Evolutionary conservation across 257 asterid genomes (phyloP).

Genomic region (Thymus mandschuricus): DNA sequence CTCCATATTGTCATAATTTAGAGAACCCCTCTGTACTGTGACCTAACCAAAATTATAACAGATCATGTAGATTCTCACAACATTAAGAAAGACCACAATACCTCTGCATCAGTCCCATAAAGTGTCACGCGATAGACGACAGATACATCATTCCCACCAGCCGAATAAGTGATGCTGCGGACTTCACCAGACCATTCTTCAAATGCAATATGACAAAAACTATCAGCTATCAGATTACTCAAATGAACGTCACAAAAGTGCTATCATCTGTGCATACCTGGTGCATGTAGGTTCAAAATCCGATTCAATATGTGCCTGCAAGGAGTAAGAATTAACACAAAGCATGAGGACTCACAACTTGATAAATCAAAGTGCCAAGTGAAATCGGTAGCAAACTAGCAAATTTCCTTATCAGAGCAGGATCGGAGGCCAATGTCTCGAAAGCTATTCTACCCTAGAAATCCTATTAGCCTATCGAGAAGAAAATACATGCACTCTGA

Average conservation of each 20-base stretch:
- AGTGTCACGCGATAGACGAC: slow-evolving; percentile 84
- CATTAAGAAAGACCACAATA: neutral
- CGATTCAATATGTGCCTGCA: slow-evolving; percentile 88
- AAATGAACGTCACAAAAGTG: neutral
- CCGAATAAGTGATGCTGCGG: slow-evolving; percentile 73
- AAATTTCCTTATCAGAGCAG: too few species aligned
- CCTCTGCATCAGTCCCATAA: slow-evolving; percentile 97
- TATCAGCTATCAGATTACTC: slow-evolving; percentile 14
- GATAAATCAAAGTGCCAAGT: neutral
- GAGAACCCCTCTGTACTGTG: too few species aligned
- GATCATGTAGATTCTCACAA: too few species aligned
- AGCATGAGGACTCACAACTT: neutral
- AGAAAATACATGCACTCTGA: neutral
- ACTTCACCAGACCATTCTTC: slow-evolving; percentile 96
- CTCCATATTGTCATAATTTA: too few species aligned
- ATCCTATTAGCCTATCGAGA: too few species aligned
- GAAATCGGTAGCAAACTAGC: neutral
- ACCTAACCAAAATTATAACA: too few species aligned
- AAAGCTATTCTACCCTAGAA: too few species aligned
- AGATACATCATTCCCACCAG: slow-evolving; percentile 74
- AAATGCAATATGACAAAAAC: neutral
- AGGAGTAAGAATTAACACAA: slow-evolving; percentile 20
- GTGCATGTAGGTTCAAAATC: slow-evolving; percentile 88
- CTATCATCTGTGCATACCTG: slow-evolving; percentile 53
- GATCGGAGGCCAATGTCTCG: too few species aligned